phyloP scores from a whole-genome alignment of 164 flowering plant species.

The Tetrastigma voinierianum region DNA sequence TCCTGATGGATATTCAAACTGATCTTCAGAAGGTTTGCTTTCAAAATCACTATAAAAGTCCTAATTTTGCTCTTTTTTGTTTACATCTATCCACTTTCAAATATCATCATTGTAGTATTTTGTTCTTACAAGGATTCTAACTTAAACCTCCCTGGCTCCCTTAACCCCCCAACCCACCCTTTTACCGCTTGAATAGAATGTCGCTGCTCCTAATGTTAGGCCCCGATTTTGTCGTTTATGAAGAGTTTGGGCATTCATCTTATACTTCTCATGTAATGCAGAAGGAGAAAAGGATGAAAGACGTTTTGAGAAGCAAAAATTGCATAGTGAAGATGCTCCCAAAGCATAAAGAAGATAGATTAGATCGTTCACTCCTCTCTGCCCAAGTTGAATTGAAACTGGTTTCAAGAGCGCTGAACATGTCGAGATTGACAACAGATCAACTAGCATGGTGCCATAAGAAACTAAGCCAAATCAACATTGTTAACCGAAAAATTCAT shows the following conservation, averaged over 20 bases:
- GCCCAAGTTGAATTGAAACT: conserved; percentile 66
- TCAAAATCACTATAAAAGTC: neutral
- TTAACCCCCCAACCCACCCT: too few species aligned
- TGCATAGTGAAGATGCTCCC: conserved; percentile 71
- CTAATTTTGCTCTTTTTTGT: neutral
- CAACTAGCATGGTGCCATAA: conserved; percentile 75
- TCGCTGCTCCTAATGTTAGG: too few species aligned
- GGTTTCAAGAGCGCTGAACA: conserved; percentile 62
- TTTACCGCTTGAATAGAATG: too few species aligned
- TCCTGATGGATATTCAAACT: conserved; percentile 38
- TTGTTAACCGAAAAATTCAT: conserved; percentile 39
- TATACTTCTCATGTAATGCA: conserved; percentile 26
- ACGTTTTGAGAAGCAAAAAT: conserved; percentile 55
- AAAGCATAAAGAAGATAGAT: conserved; percentile 34
- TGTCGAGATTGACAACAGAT: conserved; percentile 65
- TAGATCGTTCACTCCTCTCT: conserved; percentile 27
- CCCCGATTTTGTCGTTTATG: too few species aligned
- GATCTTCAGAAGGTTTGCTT: conserved; percentile 62
- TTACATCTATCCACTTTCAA: too few species aligned
- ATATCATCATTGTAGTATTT: too few species aligned
- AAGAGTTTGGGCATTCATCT: neutral
- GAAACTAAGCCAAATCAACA: conserved; percentile 48
- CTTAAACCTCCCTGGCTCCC: too few species aligned
- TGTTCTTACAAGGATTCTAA: too few species aligned
- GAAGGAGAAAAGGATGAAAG: conserved; percentile 80